phyloP scores from a whole-genome alignment of 1,139 yeast genomes.

The Suhomyces anneliseae region DNA sequence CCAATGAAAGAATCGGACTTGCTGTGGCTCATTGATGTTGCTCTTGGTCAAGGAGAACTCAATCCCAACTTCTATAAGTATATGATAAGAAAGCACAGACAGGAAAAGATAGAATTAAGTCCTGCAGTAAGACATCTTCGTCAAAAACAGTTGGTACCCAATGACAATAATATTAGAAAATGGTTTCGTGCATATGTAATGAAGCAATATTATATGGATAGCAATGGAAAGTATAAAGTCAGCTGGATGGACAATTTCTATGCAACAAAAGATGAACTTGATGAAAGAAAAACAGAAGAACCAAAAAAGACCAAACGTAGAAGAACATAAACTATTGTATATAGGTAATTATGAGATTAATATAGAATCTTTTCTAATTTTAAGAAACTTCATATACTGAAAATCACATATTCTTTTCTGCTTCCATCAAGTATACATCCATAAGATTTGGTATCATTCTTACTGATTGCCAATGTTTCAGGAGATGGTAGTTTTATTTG shows the following conservation, averaged over 20 bases:
- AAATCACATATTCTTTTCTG: conserved; percentile 38
- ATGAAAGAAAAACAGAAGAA: not conserved
- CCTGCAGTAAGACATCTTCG: conserved; percentile 22
- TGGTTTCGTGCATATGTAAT: conserved; percentile 31
- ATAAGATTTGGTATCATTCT: conserved; percentile 18
- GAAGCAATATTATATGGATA: conserved; percentile 32
- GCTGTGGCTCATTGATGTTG: conserved; percentile 18
- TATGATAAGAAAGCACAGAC: conserved; percentile 24
- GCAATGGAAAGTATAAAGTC: conserved; percentile 18
- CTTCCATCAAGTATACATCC: conserved; percentile 45
- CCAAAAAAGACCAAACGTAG: not conserved
- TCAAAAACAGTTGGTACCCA: conserved; percentile 31
- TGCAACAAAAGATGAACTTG: conserved; percentile 11
- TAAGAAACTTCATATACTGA: conserved; percentile 13
- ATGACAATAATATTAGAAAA: conserved; percentile 31
- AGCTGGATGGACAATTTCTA: conserved; percentile 30
- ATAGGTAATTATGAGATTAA: not conserved
- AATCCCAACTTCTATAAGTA: conserved; percentile 32
- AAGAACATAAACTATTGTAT: not conserved
- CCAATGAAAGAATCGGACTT: conserved; percentile 27
- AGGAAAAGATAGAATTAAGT: conserved; percentile 15
- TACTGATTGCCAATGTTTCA: conserved; percentile 27
- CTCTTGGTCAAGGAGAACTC: conserved; percentile 15
- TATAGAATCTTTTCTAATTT: too few relatives aligned
- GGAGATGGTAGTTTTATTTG: conserved; percentile 19